Base-by-base conservation (phyloP, 2,329 filamentous ascomycete species). In the Apiospora malaysiana region DNA sequence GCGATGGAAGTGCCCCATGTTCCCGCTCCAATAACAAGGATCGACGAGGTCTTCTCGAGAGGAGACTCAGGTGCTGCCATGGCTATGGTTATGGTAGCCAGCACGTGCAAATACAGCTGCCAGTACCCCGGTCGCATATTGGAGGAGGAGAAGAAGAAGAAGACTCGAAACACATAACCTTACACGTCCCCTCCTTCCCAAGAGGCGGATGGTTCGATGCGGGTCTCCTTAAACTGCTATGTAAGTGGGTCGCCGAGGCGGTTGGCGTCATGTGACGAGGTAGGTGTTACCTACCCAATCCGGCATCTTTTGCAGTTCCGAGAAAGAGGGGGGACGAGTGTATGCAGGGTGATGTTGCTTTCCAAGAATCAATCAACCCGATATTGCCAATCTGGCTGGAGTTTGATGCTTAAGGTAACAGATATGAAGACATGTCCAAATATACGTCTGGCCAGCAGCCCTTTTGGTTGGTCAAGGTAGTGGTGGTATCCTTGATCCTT, bases 1-100 rank as follows among this genome's bases (percentile, higher is more conserved):
- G 75, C 75, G 8, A 76, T 78, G 16, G 73, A 69, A 21, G 72
- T 75, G 2, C 76, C 76, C 75, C 75, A 77, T 21, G 75, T 77
- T 16, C 76, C 76, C 1, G 69, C 76, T 5, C 76, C 76, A 18
- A 77, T 71, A 8, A 77, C 71, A 12, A 76, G 65, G 45, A 75
- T 71, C 4, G 71, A 72, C 16, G 72, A 68, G n/a, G 67, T 66
- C 45, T 73, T 74, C 10, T 67, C 65, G 7, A 27, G 65, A 10
- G 51, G 65, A 10, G 51, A 16, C 16, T 37, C 18, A 18, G 21
- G 32, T 32, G 51, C 18, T 2, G 27, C 27, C 51, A 59, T 59
- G 25, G 7, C 37, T 21, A 16, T 45, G 42, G 42, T 45, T 45
- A 45, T 16, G 42, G 5, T 45, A 16, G 42, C 42, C 12, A 45